Base-by-base conservation (phyloP, 768 basidiomycete species). In the Mycena crocata region DNA sequence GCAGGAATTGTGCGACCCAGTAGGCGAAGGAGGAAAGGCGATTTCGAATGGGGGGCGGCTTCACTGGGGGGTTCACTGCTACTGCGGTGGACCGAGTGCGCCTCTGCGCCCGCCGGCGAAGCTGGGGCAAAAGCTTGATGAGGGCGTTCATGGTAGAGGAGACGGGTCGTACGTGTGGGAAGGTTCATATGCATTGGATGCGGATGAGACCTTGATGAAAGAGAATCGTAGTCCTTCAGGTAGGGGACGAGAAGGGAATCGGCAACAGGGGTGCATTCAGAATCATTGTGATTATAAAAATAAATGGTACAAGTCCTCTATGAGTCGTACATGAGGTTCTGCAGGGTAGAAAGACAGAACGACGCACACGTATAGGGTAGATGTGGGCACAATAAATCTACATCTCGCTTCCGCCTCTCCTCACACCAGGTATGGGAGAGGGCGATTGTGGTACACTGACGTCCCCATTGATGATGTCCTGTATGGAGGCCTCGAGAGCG, bases 391-490 rank as follows among this genome's bases (percentile, higher is more conserved):
- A 32, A 58, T 34, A 32, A 35, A 56, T 45, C 30, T 66, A 67
- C 54, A 46, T 44, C 44, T 65, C 71, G 61, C 79, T 86, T 39
- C 83, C 82, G 67, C 76, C 83, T 73, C 84, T 81, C 67, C 85
- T 81, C 48, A 84, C 76, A 21, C 76, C 76, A n/a, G 71, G 68
- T 37, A 80, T 79, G 19, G 85, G 85, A 5, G 87, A 83, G 9
- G 92, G 90, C 5, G 91, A 92, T 68, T 88, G 87, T 14, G 90
- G 87, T 40, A 89, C 79, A 69, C 84, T 88, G 19, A 87, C 77
- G 64, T 92, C 93, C 31, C 89, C 89, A 66, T 90, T 93, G 74
- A 98, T 95, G 51, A 97, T 93, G 73, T 97, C 95, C 71, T 96
- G 94, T 60, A 98, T 96, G 14, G 95, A 89, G 21, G 89, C 89